Percentiles rank a stretch among this genome's conserved stretches.
phyloP scores from a whole-genome alignment of 768 basidiomycete genomes.

The Suillus tomentosus region DNA sequence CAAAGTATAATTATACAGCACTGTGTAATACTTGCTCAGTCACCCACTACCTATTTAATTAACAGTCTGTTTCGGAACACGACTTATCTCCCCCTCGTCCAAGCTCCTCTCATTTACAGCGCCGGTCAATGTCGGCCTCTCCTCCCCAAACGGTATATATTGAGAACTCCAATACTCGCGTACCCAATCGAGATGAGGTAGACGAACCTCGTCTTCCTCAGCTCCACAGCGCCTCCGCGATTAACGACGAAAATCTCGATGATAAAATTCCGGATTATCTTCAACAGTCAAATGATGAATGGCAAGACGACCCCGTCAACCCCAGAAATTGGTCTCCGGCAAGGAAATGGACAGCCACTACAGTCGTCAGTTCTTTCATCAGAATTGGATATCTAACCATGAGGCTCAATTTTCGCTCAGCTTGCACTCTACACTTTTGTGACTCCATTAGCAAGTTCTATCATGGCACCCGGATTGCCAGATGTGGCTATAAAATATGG shows the following conservation, averaged over 20 bases:
- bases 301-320: slow-evolving; percentile 57
- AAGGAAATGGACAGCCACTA: neutral
- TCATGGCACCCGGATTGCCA: neutral
- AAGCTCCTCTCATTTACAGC: neutral
- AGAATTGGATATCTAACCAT: neutral
- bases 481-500: neutral
- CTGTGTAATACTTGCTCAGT: slow-evolving; percentile 1
- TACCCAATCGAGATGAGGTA: neutral
- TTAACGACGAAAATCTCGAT: neutral
- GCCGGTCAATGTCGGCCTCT: neutral
- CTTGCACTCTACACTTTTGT: neutral
- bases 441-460: slow-evolving; percentile 1
- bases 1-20: neutral
- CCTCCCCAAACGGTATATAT: neutral
- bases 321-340: neutral
- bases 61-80: neutral
- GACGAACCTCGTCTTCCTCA: neutral
- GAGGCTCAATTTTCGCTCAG: neutral
- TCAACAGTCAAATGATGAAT: neutral
- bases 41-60: neutral
- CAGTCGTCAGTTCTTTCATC: slow-evolving; percentile 40
- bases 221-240: neutral
- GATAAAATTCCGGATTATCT: neutral
- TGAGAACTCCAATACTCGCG: neutral
- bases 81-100: neutral